phyloP scores from a whole-genome alignment of 257 asterid genomes.

The Forsythia suspensa region DNA sequence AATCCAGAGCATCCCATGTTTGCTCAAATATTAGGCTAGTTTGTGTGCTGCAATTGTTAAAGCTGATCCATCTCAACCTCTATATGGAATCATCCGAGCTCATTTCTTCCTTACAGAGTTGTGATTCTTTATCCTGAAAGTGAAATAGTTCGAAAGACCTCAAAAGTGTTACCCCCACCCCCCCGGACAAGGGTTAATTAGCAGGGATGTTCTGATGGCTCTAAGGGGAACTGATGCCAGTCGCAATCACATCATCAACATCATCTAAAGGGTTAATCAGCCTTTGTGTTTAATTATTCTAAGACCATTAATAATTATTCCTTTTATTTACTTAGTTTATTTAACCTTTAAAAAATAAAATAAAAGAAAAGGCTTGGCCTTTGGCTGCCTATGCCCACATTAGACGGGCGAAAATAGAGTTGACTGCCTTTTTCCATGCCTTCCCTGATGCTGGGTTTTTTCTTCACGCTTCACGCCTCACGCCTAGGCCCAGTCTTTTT shows the following conservation, averaged over 20 bases:
- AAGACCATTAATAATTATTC: too few species aligned
- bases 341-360: too few species aligned
- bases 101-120: neutral
- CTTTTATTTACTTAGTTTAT: too few species aligned
- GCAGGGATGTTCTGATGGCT: too few species aligned
- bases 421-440: too few species aligned
- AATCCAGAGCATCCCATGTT: neutral
- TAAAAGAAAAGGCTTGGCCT: too few species aligned
- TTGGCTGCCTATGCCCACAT: too few species aligned
- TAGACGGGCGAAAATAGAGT: too few species aligned
- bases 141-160: neutral
- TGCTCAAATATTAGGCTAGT: neutral
- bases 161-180: neutral
- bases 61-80: neutral
- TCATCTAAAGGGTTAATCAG: neutral
- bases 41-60: neutral
- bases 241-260: neutral
- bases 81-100: neutral
- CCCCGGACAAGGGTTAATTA: neutral
- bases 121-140: neutral
- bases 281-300: neutral
- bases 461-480: too few species aligned
- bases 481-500: too few species aligned
- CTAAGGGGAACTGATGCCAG: too few species aligned
- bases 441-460: too few species aligned